phyloP scores from a whole-genome alignment of 495 filamentous ascomycete species.

The Aspergillus cavernicola region DNA sequence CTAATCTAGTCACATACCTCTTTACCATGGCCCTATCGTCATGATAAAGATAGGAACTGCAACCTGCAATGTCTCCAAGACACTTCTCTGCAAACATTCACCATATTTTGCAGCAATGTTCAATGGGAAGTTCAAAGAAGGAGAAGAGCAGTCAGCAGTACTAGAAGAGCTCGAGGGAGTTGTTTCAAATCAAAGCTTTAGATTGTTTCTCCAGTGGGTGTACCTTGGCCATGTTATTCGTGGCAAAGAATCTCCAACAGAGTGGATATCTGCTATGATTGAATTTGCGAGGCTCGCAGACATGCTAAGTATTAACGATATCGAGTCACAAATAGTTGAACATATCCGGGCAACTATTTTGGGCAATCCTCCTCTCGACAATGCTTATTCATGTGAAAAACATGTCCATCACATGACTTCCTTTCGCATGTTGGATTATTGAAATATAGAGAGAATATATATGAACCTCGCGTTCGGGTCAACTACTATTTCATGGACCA shows the following conservation, averaged over 20 bases:
- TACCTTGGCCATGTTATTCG: constrained; percentile 20
- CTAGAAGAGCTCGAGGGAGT: constrained; percentile 27
- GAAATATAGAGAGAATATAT: no score
- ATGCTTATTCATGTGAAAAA: no score
- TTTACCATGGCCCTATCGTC: constrained; percentile 8
- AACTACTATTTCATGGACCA: no score
- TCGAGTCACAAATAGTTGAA: constrained; percentile 22
- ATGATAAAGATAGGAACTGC: constrained; percentile 3
- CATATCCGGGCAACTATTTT: no score
- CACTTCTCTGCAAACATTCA: constrained; percentile 26
- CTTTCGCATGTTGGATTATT: no score
- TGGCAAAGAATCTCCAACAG: constrained; percentile 10
- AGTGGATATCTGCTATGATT: constrained; percentile 20
- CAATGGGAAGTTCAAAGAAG: constrained; percentile 27
- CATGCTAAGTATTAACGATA: constrained; percentile 16
- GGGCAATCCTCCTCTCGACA: no score
- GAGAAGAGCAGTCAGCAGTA: constrained; percentile 17
- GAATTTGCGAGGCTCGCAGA: constrained; percentile 31
- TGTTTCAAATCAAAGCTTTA: constrained; percentile 23
- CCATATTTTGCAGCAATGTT: constrained; percentile 30
- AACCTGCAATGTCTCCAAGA: constrained; percentile 9
- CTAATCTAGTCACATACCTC: background rate
- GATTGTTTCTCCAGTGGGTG: constrained; percentile 24
- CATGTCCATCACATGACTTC: background rate
- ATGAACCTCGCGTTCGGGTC: no score